These are phyloP conservation scores for Colletotrichum endophyticum DNA, from an alignment of 2,329 filamentous ascomycete genomes.

Conservation along the genomic window DNA sequence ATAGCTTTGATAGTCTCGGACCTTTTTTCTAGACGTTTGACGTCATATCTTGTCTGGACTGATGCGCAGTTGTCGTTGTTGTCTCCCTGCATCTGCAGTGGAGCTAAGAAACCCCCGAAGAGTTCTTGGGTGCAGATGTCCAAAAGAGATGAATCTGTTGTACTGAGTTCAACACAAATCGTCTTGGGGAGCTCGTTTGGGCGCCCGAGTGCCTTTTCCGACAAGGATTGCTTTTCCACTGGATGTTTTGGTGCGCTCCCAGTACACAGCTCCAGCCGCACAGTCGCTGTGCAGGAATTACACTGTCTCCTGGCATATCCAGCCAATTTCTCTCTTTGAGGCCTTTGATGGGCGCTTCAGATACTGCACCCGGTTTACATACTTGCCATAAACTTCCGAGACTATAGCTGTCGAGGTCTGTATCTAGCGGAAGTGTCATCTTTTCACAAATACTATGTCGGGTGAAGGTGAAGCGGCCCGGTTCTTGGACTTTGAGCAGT, in stretches of 20 bases:
- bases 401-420: too few species aligned
- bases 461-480: too few species aligned
- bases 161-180: fast-evolving
- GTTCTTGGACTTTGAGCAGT: too few species aligned
- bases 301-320: too few species aligned
- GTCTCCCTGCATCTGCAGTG: fast-evolving
- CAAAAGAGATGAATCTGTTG: fast-evolving
- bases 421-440: too few species aligned
- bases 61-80: fast-evolving
- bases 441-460: too few species aligned
- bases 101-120: background rate
- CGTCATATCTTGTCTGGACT: fast-evolving
- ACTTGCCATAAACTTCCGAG: too few species aligned
- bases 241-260: background rate
- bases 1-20: background rate
- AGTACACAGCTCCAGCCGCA: background rate
- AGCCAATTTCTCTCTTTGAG: too few species aligned
- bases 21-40: fast-evolving
- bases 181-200: fast-evolving
- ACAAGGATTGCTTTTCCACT: background rate
- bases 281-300: too few species aligned
- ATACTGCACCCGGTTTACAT: fast-evolving
- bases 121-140: background rate
- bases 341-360: too few species aligned
- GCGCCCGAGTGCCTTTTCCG: fast-evolving